Evolutionary conservation across 192 early-diverging fungal genomes (phyloP), one percentile per base, ranked within the genome.

Genomic region (Backusella tuberculispora): DNA sequence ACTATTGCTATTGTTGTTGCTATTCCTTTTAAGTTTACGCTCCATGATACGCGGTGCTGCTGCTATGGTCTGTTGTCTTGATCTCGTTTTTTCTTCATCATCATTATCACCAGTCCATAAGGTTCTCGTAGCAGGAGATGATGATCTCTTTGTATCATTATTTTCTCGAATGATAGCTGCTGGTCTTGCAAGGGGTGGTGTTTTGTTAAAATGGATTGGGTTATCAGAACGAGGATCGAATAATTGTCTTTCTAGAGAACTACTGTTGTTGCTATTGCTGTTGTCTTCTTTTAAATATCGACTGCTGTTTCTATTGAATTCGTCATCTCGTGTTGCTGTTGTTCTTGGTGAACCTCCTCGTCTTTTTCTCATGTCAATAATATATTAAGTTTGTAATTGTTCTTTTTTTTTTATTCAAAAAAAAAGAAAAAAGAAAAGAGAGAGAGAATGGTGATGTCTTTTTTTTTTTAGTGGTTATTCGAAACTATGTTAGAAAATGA

Each of bases 191-290:
- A 17, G 48, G 17, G 48, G 48, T 53, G 50, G 21, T 24, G 68
- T 13, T 69, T 44, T 69, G 44, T 69, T 69, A 29, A 69, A 69
- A 6, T 24, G 42, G 8, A 69, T 40, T 26, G 68, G 68, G 5
- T 69, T 45, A 7, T 69, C 68, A 29, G 68, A 69, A 45, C 45
- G 42, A 46, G 68, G 68, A 24, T 69, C 45, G 17, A 69, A 69
- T 47, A 69, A 34, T 17, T 69, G 68, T 47, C 68, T 45, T 40
- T 21, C 66, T 69, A 42, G 42, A 68, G 41, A 3, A 21, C 21
- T 45, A 17, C 24, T 41, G 14, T 24, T 53, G 29, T 34, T 34
- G 2, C 29, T 34, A 2, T 34, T 34, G 29, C 29, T 34, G 29
- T 34, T 34, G 29, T 2, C 29, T 60, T 60, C 53, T 60, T 19